A percentile compares a stretch with the other conserved stretches of the same genome.
phyloP scores from a whole-genome alignment of 495 filamentous ascomycete genomes.

The Aspergillus sclerotioniger region DNA sequence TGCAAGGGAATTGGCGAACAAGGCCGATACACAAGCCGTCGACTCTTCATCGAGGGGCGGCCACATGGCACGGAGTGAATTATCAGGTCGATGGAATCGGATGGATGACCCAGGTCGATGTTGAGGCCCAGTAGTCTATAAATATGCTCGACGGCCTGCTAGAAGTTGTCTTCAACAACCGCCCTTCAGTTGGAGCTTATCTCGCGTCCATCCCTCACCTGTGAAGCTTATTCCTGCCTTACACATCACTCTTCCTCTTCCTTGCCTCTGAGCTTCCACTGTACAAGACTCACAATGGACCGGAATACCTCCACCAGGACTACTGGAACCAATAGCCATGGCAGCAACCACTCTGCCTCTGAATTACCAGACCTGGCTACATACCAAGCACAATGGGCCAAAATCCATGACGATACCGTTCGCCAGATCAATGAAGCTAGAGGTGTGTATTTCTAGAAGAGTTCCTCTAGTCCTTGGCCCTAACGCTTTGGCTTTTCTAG shows the following conservation, averaged over 20 bases:
- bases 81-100: too few relatives aligned
- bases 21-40: not conserved
- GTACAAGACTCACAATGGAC: not conserved
- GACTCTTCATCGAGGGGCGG: constrained; percentile 2
- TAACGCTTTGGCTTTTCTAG: not conserved
- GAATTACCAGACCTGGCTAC: constrained; percentile 6
- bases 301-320: not conserved
- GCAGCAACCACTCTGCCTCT: not conserved
- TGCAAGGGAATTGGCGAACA: constrained; percentile 1
- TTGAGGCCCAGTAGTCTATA: not conserved
- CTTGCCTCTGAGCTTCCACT: not conserved
- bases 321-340: not conserved
- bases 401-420: constrained; percentile 20
- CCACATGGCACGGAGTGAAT: constrained; percentile 4
- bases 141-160: not conserved
- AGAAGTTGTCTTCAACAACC: not conserved
- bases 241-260: not conserved
- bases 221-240: not conserved
- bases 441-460: constrained; percentile 4
- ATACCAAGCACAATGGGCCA: constrained; percentile 19
- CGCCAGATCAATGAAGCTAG: constrained; percentile 16
- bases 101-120: not conserved
- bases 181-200: not conserved
- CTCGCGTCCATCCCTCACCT: not conserved
- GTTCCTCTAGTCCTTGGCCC: not conserved